These are phyloP conservation scores for Metarhizium brunneum DNA, from an alignment of 2,329 filamentous ascomycete genomes.

Conservation along the genomic window DNA sequence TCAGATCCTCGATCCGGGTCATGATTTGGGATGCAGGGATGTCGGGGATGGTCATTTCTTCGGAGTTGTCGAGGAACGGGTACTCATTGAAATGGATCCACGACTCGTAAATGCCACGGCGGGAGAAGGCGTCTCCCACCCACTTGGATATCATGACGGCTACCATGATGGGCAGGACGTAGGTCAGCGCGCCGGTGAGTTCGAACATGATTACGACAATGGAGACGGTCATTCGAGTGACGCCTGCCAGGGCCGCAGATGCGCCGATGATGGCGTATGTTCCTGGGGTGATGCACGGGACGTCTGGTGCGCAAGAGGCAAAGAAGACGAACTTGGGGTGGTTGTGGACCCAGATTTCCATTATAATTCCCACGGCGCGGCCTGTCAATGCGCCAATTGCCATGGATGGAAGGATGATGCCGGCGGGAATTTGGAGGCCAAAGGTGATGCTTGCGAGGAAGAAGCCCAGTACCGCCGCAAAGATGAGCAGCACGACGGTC, in stretches of 20 bases:
- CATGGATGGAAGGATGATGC: conserved; percentile 93
- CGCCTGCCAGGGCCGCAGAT: conserved; percentile 85
- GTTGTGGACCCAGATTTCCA: conserved; percentile 78
- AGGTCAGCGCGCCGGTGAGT: conserved; percentile 88
- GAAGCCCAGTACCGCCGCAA: conserved; percentile 77
- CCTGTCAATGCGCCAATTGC: conserved; percentile 88
- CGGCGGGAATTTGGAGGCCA: conserved; percentile 86
- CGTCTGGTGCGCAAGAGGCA: conserved; percentile 70
- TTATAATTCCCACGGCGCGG: conserved; percentile 77
- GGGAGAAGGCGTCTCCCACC: conserved; percentile 92
- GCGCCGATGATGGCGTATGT: conserved; percentile 96
- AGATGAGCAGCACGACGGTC: conserved; percentile 72
- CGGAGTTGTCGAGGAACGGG: conserved; percentile 83
- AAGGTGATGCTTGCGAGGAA: conserved; percentile 82
- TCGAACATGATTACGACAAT: conserved; percentile 99
- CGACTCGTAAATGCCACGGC: conserved; percentile 89
- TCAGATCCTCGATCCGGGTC: conserved; percentile 84
- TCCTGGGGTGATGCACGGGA: conserved; percentile 82
- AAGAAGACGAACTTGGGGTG: conserved; percentile 74
- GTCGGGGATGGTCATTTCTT: conserved; percentile 76
- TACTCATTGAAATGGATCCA: conserved; percentile 98
- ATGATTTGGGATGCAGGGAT: conserved; percentile 81
- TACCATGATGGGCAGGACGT: conserved; percentile 97
- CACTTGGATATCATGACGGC: conserved; percentile 97
- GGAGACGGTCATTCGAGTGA: conserved; percentile 93